These are phyloP conservation scores for Agaricales sp. DNA, from an alignment of 1,284 basidiomycete genomes.

Conservation along the genomic window DNA sequence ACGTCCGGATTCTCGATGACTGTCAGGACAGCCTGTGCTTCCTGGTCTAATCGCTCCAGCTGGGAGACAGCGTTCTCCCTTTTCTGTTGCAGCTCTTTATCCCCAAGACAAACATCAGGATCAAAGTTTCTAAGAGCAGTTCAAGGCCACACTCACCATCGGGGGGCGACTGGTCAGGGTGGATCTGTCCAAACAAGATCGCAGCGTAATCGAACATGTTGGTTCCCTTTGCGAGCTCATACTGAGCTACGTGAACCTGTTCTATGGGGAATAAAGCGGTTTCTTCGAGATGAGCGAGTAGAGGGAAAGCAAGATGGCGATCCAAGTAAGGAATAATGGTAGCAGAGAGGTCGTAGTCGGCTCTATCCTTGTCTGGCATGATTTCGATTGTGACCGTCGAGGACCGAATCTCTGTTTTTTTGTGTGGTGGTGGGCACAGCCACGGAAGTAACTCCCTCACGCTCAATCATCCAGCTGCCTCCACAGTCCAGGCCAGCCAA, in stretches of 20 bases:
- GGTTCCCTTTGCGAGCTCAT: slow-evolving; percentile 94
- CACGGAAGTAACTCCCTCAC: not conserved
- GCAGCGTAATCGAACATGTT: slow-evolving; percentile 94
- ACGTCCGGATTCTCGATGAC: slow-evolving; percentile 97
- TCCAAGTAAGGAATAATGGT: slow-evolving; percentile 92
- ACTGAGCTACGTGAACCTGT: slow-evolving; percentile 79
- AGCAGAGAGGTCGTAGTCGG: slow-evolving; percentile 83
- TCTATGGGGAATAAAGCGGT: slow-evolving; percentile 63
- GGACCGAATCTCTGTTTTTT: not conserved
- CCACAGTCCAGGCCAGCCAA: slow-evolving; percentile 4
- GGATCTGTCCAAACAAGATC: slow-evolving; percentile 67
- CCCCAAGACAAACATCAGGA: not conserved
- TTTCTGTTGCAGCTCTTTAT: slow-evolving; percentile 79
- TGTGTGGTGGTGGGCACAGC: not conserved
- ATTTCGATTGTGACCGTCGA: not conserved
- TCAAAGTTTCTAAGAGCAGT: slow-evolving; percentile 1
- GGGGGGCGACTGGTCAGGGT: slow-evolving; percentile 60
- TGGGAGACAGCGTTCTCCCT: slow-evolving; percentile 75
- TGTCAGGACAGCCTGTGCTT: slow-evolving; percentile 87
- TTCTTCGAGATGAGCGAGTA: slow-evolving; percentile 81
- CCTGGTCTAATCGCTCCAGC: slow-evolving; percentile 77
- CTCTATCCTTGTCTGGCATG: slow-evolving; percentile 32
- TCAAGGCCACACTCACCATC: slow-evolving; percentile 34
- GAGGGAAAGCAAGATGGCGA: slow-evolving; percentile 87
- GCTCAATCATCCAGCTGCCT: no score